These are phyloP conservation scores for Botrytis deweyae DNA, from an alignment of 2,329 filamentous ascomycete genomes.

Conservation along the genomic window DNA sequence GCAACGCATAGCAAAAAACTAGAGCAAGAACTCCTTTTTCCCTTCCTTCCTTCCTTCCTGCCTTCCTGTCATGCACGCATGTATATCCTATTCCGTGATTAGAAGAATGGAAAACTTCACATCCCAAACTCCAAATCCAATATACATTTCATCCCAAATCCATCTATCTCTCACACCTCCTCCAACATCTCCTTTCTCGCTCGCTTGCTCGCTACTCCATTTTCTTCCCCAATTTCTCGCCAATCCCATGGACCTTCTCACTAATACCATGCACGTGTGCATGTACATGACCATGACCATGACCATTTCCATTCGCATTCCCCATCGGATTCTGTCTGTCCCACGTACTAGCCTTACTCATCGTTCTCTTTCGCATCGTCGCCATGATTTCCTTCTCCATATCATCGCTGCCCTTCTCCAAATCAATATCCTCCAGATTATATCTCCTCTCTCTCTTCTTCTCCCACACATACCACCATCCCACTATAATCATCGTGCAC, in stretches of 20 bases:
- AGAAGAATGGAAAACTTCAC: background rate
- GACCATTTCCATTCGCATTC: background rate
- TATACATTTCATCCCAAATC: background rate
- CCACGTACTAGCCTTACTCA: conserved; percentile 36
- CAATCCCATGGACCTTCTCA: background rate
- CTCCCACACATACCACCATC: conserved; percentile 51
- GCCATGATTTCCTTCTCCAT: conserved; percentile 37
- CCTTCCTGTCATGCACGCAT: background rate
- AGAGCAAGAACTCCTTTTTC: background rate
- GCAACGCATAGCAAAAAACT: background rate
- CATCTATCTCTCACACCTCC: background rate
- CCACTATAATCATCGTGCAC: conserved; percentile 55
- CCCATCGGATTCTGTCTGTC: conserved; percentile 23
- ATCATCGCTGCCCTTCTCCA: conserved; percentile 35
- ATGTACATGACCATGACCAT: background rate
- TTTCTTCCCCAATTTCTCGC: conserved; percentile 1
- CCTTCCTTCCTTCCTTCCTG: too few species aligned
- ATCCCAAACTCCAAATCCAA: background rate
- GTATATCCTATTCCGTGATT: background rate
- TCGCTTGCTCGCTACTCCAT: background rate
- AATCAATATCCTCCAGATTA: conserved; percentile 32
- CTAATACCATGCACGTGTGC: background rate
- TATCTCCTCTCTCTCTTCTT: conserved; percentile 29
- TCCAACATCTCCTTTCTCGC: background rate
- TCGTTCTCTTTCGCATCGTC: conserved; percentile 35